These are phyloP conservation scores for Starmerella khaoyaiensis DNA, from an alignment of 805 yeast species.

Conservation along the genomic window DNA sequence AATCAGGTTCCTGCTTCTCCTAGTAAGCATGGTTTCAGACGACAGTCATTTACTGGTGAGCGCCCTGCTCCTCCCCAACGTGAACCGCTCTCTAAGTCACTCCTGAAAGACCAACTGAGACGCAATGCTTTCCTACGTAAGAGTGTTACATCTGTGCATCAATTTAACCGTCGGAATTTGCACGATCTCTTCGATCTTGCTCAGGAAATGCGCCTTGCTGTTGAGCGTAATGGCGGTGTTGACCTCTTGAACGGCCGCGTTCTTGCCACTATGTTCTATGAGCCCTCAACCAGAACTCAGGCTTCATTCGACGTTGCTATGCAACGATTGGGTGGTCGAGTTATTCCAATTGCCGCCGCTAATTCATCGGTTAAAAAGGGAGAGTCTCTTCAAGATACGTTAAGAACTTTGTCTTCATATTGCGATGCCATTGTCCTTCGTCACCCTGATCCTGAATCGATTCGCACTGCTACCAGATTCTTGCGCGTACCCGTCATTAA, in stretches of 20 bases:
- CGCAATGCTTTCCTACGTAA: conserved; percentile 85
- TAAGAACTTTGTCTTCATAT: conserved; percentile 87
- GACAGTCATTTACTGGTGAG: conserved; percentile 22
- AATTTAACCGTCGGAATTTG: conserved; percentile 74
- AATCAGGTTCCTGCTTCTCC: conserved; percentile 27
- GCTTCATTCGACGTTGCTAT: conserved; percentile 97
- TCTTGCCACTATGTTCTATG: conserved; percentile 90
- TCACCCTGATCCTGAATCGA: conserved; percentile 88
- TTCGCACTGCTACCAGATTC: conserved; percentile 87
- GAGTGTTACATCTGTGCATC: conserved; percentile 77
- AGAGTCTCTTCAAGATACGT: conserved; percentile 92
- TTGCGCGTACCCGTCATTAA: conserved; percentile 95
- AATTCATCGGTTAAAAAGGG: conserved; percentile 96
- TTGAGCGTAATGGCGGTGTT: conserved; percentile 89
- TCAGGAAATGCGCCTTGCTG: conserved; percentile 93
- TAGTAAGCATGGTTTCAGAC: conserved; percentile 14
- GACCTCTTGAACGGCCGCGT: conserved; percentile 84
- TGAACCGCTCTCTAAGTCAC: conserved; percentile 42
- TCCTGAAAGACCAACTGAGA: conserved; percentile 64
- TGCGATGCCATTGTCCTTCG: conserved; percentile 94
- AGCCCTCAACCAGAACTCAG: conserved; percentile 94
- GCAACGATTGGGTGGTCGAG: conserved; percentile 99
- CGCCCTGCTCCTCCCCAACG: conserved; percentile 25
- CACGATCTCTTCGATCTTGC: conserved; percentile 93
- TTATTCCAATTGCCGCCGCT: conserved; percentile 69